Conservation (phyloP, 768 basidiomycete genomes). For the Porphyrellus cyaneotinctus region DNA sequence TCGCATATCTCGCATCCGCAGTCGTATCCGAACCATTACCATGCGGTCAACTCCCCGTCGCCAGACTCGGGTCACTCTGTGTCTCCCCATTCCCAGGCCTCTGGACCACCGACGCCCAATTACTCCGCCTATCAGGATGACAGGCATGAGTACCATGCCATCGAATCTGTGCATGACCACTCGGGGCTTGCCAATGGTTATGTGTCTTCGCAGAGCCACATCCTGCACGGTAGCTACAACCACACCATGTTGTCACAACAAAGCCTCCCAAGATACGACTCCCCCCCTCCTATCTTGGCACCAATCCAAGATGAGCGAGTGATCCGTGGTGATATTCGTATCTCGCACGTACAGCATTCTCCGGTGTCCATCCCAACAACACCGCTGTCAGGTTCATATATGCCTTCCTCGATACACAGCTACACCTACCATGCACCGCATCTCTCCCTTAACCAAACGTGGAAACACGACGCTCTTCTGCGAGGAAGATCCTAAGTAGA, state of each 20-base stretch:
- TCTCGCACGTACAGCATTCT: conserved; percentile 31
- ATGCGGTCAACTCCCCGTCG: conserved; percentile 40
- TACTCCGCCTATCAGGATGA: conserved; percentile 49
- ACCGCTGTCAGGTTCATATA: conserved; percentile 35
- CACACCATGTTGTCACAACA: conserved; percentile 22
- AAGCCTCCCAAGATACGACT: conserved; percentile 38
- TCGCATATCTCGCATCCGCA: conserved; percentile 58
- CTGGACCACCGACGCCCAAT: conserved; percentile 31
- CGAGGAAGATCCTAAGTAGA: conserved; percentile 30
- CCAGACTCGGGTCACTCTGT: conserved; percentile 51
- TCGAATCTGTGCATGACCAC: conserved; percentile 31
- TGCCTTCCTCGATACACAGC: conserved; percentile 39
- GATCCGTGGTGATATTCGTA: conserved; percentile 28
- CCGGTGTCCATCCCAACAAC: conserved; percentile 29
- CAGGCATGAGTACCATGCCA: conserved; percentile 34
- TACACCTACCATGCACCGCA: conserved; percentile 41
- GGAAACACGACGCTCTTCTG: conserved; percentile 46
- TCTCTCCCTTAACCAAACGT: conserved; percentile 37
- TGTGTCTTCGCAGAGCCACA: conserved; percentile 27
- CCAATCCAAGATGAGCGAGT: conserved; percentile 47
- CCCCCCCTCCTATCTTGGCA: conserved; percentile 53
- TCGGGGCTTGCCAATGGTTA: conserved; percentile 31
- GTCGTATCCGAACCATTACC: conserved; percentile 37
- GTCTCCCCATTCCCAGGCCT: conserved; percentile 32
- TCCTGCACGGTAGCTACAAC: conserved; percentile 25